Evolutionary conservation across 1,284 basidiomycete genomes (phyloP).

Genomic region (Microbotryomycetes sp.): DNA sequence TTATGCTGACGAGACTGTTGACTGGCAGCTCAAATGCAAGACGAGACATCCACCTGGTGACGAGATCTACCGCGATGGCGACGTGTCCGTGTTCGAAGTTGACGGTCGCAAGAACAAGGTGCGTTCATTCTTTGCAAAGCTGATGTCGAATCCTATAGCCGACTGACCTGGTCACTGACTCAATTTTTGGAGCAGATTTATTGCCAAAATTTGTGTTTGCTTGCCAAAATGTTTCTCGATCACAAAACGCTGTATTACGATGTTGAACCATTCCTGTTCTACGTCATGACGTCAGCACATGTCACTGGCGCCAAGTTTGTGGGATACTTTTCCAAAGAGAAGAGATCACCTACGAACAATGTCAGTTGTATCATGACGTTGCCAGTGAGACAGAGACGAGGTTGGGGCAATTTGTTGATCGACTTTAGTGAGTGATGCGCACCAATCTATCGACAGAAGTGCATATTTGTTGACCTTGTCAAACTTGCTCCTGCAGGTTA

Average conservation of each 20-base stretch:
- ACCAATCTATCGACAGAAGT: too few species aligned
- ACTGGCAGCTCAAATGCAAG: constrained; percentile 83
- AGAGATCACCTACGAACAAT: constrained; percentile 91
- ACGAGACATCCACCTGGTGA: constrained; percentile 91
- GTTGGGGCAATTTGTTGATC: constrained; percentile 91
- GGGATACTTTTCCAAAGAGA: constrained; percentile 99
- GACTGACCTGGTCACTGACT: constrained; percentile 3
- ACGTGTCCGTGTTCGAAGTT: constrained; percentile 90
- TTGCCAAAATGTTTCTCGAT: constrained; percentile 99
- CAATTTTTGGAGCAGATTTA: constrained; percentile 70
- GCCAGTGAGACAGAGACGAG: constrained; percentile 85
- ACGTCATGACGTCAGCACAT: constrained; percentile 87
- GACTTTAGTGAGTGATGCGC: constrained; percentile 94
- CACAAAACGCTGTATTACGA: constrained; percentile 99
- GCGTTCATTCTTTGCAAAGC: constrained; percentile 5
- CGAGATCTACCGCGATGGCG: constrained; percentile 90
- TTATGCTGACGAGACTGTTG: constrained; percentile 6
- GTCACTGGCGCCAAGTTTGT: constrained; percentile 88
- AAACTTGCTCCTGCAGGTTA: constrained; percentile 64
- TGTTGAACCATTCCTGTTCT: constrained; percentile 98
- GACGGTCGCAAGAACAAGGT: constrained; percentile 97
- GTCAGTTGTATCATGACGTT: constrained; percentile 99
- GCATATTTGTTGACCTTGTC: too few species aligned
- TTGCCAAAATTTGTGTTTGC: constrained; percentile 96
- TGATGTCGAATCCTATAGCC: background rate